These are phyloP conservation scores for Saturnispora sekii DNA, from an alignment of 805 yeast species.

Conservation along the genomic window DNA sequence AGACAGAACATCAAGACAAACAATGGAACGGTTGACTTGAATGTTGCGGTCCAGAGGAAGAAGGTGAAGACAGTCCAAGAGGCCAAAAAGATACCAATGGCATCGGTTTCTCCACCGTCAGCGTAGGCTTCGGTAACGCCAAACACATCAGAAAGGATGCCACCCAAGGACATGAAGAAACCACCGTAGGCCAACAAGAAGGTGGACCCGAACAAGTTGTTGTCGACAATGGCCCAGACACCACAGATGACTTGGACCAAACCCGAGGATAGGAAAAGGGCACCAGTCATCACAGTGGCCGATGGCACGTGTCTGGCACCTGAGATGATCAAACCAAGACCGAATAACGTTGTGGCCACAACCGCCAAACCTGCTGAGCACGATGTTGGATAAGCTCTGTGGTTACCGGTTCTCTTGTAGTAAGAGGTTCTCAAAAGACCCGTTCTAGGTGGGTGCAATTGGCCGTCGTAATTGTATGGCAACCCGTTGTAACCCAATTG, in stretches of 20 bases:
- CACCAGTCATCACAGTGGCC: conserved; percentile 34
- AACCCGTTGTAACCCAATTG: conserved; percentile 7
- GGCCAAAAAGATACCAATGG: conserved; percentile 35
- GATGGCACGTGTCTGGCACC: conserved; percentile 35
- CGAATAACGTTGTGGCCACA: conserved; percentile 38
- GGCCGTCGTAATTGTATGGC: conserved; percentile 15
- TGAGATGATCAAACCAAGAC: conserved; percentile 34
- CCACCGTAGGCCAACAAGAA: conserved; percentile 38
- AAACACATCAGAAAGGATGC: conserved; percentile 32
- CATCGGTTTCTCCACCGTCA: conserved; percentile 28
- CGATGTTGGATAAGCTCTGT: conserved; percentile 39
- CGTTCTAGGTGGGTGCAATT: conserved; percentile 32
- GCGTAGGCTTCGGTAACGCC: conserved; percentile 34
- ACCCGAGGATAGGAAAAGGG: conserved; percentile 40
- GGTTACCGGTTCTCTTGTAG: conserved; percentile 32
- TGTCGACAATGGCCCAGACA: conserved; percentile 39
- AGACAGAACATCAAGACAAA: conserved; percentile 30
- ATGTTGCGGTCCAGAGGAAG: conserved; percentile 32
- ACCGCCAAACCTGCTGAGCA: conserved; percentile 41
- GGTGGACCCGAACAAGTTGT: conserved; percentile 40
- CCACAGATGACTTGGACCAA: conserved; percentile 40
- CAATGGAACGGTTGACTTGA: conserved; percentile 35
- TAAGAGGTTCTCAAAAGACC: conserved; percentile 33
- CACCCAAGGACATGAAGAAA: conserved; percentile 39
- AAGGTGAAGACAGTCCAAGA: conserved; percentile 41